Evolutionary conservation across 345 rosid genomes (phyloP).

Genomic region (Lepidium aucheri): DNA sequence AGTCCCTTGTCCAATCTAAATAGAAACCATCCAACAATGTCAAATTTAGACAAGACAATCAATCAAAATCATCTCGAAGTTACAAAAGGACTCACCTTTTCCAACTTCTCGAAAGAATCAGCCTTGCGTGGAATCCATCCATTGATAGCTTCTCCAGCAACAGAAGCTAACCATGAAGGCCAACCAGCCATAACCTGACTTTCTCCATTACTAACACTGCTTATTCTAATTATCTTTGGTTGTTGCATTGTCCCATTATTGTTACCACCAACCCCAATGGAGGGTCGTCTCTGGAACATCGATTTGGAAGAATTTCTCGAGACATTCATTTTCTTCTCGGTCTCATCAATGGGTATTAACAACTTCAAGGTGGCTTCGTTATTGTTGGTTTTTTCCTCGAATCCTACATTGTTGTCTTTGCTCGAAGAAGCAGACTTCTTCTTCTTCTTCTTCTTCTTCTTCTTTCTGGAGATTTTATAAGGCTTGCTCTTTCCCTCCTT

Average conservation of each 20-base stretch:
- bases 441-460: conserved; percentile 13
- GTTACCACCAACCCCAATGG: conserved; percentile 8
- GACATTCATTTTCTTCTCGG: conserved; percentile 23
- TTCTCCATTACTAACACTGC: conserved; percentile 50
- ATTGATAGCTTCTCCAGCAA: conserved; percentile 94
- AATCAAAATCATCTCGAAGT: neutral
- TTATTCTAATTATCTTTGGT: conserved; percentile 35
- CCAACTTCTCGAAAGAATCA: conserved; percentile 87
- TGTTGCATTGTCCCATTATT: conserved; percentile 17
- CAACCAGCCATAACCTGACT: conserved; percentile 80
- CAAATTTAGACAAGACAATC: neutral
- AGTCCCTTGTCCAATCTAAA: conserved; percentile 73
- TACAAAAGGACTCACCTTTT: conserved; percentile 47
- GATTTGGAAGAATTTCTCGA: conserved; percentile 22
- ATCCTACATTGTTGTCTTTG: conserved; percentile 33
- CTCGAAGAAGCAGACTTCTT: conserved; percentile 26
- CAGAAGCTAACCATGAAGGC: conserved; percentile 89
- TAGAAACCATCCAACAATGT: conserved; percentile 9
- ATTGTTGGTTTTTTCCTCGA: conserved; percentile 19
- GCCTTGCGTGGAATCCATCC: conserved; percentile 94
- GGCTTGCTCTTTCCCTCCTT: conserved; percentile 27
- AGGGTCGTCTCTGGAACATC: conserved; percentile 24
- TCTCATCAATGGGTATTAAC: conserved; percentile 34
- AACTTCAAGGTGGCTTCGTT: conserved; percentile 35
- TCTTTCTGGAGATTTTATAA: conserved; percentile 36